Evolutionary conservation across 1,284 basidiomycete species (phyloP), one percentile per base, ranked within the genome.

Genomic region (Acaromyces ingoldii): DNA sequence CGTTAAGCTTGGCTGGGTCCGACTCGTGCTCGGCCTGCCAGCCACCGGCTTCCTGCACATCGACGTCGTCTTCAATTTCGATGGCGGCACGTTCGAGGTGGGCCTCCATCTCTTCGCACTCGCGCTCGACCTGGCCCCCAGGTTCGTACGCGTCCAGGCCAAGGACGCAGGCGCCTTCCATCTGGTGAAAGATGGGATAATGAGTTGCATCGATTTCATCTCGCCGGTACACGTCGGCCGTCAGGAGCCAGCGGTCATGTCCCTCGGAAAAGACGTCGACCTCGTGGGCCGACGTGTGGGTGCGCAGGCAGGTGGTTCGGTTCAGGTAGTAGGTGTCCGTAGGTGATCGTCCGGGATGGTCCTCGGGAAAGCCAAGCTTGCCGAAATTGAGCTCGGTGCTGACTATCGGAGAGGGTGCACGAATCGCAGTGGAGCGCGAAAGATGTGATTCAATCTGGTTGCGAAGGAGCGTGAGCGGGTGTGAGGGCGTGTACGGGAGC

Each of bases 171-270:
- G 92, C 91, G 28, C 93, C 95, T 76, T 99, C 95, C 80, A 96
- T 91, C 78, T 99, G 95, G 78, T 99, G 95, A 76, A 99, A 99
- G 39, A 96, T 88, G 17, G 95, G 95, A 76, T 97, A 97, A 77
- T 99, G 95, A 9, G 87, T 89, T 19, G 84, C 82, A 78, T 99
- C 95, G 62, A 99, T 98, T 78, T 98, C 95, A 82, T 99, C 95
- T 62, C 95, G 84, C 38, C 95, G 80, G 78, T 97, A 99, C 41
- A 99, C 95, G 79, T 99, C 95, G n/a, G 95, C 92, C 1, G 91
- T 89, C 44, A 98, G 81, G 29, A 98, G 80, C 89, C 92, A 98
- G 49, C 82, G 81, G 31, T 87, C 83, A 63, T 86, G 80, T 4
- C 89, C 89, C 31, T 80, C 78, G 37, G 82, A 78, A 77, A 96